These are phyloP conservation scores for Themeda triandra DNA, from an alignment of 176 grass and related monocot genomes.

Conservation along the genomic window DNA sequence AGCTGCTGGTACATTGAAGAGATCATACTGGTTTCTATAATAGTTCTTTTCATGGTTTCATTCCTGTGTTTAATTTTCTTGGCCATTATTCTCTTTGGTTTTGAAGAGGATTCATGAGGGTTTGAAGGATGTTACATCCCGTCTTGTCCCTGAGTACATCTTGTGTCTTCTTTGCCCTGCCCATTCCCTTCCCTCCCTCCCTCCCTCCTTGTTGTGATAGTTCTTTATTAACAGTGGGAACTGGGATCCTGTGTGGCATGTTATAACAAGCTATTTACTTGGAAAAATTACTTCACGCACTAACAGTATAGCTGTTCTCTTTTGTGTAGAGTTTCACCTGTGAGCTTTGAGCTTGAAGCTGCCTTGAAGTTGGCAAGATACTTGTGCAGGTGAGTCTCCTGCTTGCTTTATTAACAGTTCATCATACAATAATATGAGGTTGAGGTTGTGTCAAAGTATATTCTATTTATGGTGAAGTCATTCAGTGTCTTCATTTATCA, in stretches of 20 bases:
- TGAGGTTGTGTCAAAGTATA: constrained; percentile 6
- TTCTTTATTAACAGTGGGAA: neutral
- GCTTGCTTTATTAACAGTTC: neutral
- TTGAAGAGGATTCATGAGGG: neutral
- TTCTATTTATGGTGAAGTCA: constrained; percentile 1
- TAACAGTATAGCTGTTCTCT: constrained; percentile 20
- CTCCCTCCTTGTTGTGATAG: neutral
- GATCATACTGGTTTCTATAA: neutral
- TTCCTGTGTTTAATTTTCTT: neutral
- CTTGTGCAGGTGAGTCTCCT: constrained; percentile 65
- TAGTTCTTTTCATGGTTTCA: neutral
- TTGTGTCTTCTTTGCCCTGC: neutral
- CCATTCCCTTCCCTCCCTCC: neutral
- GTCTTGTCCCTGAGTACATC: neutral
- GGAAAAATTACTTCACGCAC: neutral
- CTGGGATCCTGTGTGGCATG: neutral
- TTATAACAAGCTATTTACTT: constrained; percentile 17
- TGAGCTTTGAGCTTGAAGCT: constrained; percentile 99
- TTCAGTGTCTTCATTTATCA: constrained; percentile 32
- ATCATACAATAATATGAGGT: constrained; percentile 5
- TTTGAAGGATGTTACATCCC: neutral
- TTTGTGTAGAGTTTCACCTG: constrained; percentile 85
- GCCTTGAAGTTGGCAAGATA: constrained; percentile 96
- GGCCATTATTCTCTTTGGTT: constrained; percentile 3
- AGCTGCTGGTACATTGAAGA: neutral